These are phyloP conservation scores for Linderniella brevidens DNA, from an alignment of 257 asterid species.

Conservation along the genomic window DNA sequence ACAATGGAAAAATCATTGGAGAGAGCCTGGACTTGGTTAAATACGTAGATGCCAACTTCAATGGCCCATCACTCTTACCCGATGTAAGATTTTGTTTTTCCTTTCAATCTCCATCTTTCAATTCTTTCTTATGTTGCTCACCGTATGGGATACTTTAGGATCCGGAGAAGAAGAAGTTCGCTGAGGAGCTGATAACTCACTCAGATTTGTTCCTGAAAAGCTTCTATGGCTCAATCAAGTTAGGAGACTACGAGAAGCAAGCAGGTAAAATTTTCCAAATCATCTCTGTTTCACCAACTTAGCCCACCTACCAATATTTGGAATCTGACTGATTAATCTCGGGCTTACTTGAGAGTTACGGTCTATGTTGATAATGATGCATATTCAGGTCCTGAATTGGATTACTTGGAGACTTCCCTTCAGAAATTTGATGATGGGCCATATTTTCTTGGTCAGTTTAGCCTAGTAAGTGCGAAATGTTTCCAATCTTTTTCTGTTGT, in stretches of 20 bases:
- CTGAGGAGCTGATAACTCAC: slow-evolving; percentile 34
- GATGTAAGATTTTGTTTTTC: slow-evolving; percentile 57
- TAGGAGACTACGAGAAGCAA: slow-evolving; percentile 29
- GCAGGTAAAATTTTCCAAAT: slow-evolving; percentile 28
- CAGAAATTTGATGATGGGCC: slow-evolving; percentile 43
- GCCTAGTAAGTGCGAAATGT: no score
- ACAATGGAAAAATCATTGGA: slow-evolving; percentile 64
- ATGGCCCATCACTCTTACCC: slow-evolving; percentile 76
- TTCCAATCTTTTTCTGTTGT: no score
- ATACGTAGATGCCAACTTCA: slow-evolving; percentile 50
- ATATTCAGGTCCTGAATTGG: slow-evolving; percentile 32
- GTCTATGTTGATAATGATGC: no score
- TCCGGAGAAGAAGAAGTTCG: slow-evolving; percentile 25
- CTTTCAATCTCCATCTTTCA: no score
- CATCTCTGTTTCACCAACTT: no score
- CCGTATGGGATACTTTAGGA: slow-evolving; percentile 19
- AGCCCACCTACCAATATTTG: no score
- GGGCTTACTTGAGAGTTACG: no score
- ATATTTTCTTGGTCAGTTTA: slow-evolving; percentile 49
- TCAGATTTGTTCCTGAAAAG: slow-evolving; percentile 14
- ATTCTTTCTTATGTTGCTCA: slow-evolving; percentile 1
- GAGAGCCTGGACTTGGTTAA: slow-evolving; percentile 78
- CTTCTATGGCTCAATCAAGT: slow-evolving; percentile 19
- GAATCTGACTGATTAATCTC: no score
- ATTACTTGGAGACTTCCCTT: slow-evolving; percentile 45